These are phyloP conservation scores for Phytopythium chamaehyphon DNA, from an alignment of 352 stramenopile species.

Conservation along the genomic window DNA sequence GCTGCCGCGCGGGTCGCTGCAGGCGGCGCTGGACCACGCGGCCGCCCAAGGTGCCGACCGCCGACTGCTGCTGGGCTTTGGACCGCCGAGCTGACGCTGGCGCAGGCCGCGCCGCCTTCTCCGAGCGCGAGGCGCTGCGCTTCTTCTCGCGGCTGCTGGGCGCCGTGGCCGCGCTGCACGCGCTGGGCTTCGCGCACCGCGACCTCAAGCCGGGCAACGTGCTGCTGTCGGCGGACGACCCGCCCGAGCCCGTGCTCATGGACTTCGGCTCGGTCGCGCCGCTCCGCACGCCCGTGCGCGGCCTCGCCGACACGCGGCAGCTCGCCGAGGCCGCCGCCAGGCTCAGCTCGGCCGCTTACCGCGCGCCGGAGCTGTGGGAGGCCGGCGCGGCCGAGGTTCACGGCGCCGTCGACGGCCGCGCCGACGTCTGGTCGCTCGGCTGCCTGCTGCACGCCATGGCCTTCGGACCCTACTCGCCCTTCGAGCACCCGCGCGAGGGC, in stretches of 20 bases:
- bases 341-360: conserved; percentile 87
- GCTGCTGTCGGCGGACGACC: conserved; percentile 38
- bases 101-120: conserved; percentile 28
- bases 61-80: background rate
- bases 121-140: conserved; percentile 38
- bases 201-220: conserved; percentile 81
- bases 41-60: conserved; percentile 1
- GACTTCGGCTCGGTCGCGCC: conserved; percentile 72
- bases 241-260: conserved; percentile 54
- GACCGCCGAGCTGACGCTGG: background rate
- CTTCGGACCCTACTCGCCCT: conserved; percentile 87
- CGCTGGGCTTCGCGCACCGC: conserved; percentile 54
- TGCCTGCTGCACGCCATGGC: conserved; percentile 90
- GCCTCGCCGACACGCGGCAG: conserved; percentile 33
- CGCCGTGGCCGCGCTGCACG: conserved; percentile 56
- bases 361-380: conserved; percentile 90
- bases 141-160: conserved; percentile 53
- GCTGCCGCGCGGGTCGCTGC: conserved; percentile 45
- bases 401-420: conserved; percentile 44
- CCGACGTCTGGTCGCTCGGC: conserved; percentile 91
- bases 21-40: conserved; percentile 38
- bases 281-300: conserved; percentile 23
- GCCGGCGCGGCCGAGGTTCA: conserved; percentile 16
- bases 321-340: conserved; percentile 80
- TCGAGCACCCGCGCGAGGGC: conserved; percentile 65